A percentile compares a stretch with the other conserved stretches of the same genome.
phyloP scores from a whole-genome alignment of 2,329 filamentous ascomycete species.

The Calonectria leucothoes region DNA sequence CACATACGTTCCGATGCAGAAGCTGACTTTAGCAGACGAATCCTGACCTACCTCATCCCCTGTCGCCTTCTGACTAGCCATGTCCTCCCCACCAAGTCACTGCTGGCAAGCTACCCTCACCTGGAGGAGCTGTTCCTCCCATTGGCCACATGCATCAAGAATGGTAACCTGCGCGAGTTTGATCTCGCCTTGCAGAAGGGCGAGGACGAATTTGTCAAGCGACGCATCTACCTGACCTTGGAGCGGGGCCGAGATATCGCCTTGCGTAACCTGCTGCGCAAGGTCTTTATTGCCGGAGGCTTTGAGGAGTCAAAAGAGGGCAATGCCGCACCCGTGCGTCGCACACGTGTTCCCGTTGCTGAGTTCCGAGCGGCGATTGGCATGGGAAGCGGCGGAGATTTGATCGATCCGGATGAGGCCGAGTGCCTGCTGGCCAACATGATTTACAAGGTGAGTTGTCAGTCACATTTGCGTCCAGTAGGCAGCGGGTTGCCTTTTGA shows the following conservation, averaged over 20 bases:
- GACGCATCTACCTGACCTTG: slow-evolving; percentile 92
- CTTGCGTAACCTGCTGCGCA: slow-evolving; percentile 89
- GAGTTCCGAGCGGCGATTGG: slow-evolving; percentile 90
- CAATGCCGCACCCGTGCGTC: slow-evolving; percentile 69
- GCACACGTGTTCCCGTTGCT: slow-evolving; percentile 82
- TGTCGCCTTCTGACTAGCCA: slow-evolving; percentile 91
- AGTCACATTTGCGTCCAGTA: slow-evolving; percentile 13
- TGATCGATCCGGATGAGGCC: slow-evolving; percentile 89
- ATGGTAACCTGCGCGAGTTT: slow-evolving; percentile 85
- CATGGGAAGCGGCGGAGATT: slow-evolving; percentile 73
- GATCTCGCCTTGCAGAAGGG: slow-evolving; percentile 83
- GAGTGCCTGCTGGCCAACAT: slow-evolving; percentile 96
- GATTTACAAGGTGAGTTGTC: slow-evolving; percentile 87
- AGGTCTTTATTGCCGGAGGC: slow-evolving; percentile 88
- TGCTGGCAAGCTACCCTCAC: slow-evolving; percentile 80
- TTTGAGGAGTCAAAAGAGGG: slow-evolving; percentile 82
- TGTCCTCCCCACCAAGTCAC: slow-evolving; percentile 77
- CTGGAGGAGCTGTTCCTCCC: slow-evolving; percentile 84
- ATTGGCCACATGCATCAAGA: slow-evolving; percentile 81
- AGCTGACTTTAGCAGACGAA: slow-evolving; percentile 69
- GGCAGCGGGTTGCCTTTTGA: slow-evolving; percentile 21
- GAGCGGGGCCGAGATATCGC: slow-evolving; percentile 93
- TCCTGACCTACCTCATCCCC: slow-evolving; percentile 94
- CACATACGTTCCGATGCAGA: background rate
- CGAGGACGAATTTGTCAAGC: slow-evolving; percentile 93